phyloP scores from a whole-genome alignment of 2,329 filamentous ascomycete species.

The Raffaelea arxii region DNA sequence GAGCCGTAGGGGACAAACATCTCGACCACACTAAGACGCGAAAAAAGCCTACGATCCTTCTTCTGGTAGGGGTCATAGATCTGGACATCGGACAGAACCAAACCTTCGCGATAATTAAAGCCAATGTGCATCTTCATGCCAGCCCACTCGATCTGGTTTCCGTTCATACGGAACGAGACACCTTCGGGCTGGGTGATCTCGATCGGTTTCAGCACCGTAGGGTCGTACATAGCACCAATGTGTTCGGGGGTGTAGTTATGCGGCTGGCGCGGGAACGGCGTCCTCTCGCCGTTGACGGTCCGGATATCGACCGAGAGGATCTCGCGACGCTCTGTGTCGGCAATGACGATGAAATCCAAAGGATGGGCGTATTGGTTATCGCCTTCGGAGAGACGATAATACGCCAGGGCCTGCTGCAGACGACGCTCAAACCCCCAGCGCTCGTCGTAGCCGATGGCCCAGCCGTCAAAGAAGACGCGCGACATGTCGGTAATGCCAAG shows the following conservation, averaged over 20 bases:
- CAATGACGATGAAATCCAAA: slow-evolving; percentile 89
- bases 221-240: slow-evolving; percentile 63
- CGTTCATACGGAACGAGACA: slow-evolving; percentile 63
- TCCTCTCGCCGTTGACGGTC: slow-evolving; percentile 64
- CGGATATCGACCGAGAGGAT: slow-evolving; percentile 81
- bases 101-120: slow-evolving; percentile 89
- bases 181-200: slow-evolving; percentile 69
- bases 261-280: slow-evolving; percentile 62
- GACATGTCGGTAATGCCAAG: slow-evolving; percentile 78
- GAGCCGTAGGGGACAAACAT: slow-evolving; percentile 92
- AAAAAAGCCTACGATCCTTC: slow-evolving; percentile 69
- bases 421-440: slow-evolving; percentile 71
- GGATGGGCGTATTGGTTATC: slow-evolving; percentile 88
- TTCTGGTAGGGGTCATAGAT: slow-evolving; percentile 67
- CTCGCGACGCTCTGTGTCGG: slow-evolving; percentile 66
- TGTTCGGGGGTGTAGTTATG: slow-evolving; percentile 69
- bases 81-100: slow-evolving; percentile 81
- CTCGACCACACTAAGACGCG: slow-evolving; percentile 78
- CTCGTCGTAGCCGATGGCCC: slow-evolving; percentile 93
- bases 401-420: slow-evolving; percentile 89
- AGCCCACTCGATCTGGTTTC: slow-evolving; percentile 73
- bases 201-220: slow-evolving; percentile 62
- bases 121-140: slow-evolving; percentile 90
- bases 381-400: slow-evolving; percentile 77
- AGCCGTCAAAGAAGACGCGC: slow-evolving; percentile 92